Percentiles rank a stretch among this genome's conserved stretches.
Conservation (phyloP, 2,329 filamentous ascomycete species). For the Colletotrichum musae region DNA sequence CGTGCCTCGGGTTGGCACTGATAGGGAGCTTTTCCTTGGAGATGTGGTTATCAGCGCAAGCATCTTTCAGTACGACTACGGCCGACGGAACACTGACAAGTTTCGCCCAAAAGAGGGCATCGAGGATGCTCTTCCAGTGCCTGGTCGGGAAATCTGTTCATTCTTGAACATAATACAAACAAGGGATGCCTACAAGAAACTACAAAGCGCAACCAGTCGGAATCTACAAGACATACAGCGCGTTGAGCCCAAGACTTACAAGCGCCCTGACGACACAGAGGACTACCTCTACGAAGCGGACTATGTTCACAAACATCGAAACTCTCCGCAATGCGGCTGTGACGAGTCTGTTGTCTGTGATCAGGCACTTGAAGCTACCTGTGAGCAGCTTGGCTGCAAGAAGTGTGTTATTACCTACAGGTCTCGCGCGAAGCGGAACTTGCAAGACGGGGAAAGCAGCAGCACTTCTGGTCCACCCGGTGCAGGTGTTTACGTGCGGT, state of each 20-base stretch:
- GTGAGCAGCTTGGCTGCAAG: slow-evolving; percentile 46
- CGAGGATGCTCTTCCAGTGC: slow-evolving; percentile 40
- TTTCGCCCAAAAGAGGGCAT: slow-evolving; percentile 47
- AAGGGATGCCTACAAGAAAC: slow-evolving; percentile 46
- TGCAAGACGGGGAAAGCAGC: background rate
- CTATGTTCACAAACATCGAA: slow-evolving; percentile 52
- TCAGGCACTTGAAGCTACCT: slow-evolving; percentile 35
- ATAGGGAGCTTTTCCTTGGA: slow-evolving; percentile 46
- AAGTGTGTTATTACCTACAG: slow-evolving; percentile 45
- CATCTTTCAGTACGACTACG: slow-evolving; percentile 49
- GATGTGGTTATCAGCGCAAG: slow-evolving; percentile 53
- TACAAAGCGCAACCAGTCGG: slow-evolving; percentile 31
- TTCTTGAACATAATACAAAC: background rate
- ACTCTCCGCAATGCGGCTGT: background rate
- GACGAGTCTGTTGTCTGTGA: slow-evolving; percentile 42
- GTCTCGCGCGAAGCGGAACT: slow-evolving; percentile 17
- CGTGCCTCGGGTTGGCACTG: slow-evolving; percentile 43
- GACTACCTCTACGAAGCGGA: slow-evolving; percentile 49
- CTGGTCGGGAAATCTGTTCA: too few relatives aligned
- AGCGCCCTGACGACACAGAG: slow-evolving; percentile 47
- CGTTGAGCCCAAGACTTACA: slow-evolving; percentile 34
- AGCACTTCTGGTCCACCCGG: too few relatives aligned
- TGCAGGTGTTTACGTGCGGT: background rate
- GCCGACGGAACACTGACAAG: slow-evolving; percentile 43
- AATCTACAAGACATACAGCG: background rate